These are phyloP conservation scores for Aspergillus spinulosporus DNA, from an alignment of 2,329 filamentous ascomycete genomes.

Conservation along the genomic window DNA sequence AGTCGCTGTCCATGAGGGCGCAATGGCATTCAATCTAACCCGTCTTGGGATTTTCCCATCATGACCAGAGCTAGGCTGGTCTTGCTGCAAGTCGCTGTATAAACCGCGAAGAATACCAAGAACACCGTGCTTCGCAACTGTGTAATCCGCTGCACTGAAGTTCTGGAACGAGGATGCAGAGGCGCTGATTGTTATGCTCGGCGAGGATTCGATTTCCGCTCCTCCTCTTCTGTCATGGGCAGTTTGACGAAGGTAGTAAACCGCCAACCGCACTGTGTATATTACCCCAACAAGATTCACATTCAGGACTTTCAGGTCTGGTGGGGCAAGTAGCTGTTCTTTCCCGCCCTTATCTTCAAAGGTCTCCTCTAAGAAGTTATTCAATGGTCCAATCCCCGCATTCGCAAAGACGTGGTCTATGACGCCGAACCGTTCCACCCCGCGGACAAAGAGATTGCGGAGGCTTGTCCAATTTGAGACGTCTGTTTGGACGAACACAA, in stretches of 20 bases:
- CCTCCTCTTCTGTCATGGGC: not conserved
- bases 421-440: slow-evolving; percentile 44
- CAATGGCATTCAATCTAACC: slow-evolving; percentile 57
- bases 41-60: not conserved
- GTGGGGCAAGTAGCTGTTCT: slow-evolving; percentile 50
- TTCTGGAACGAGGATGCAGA: slow-evolving; percentile 55
- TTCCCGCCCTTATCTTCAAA: slow-evolving; percentile 43
- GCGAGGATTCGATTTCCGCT: slow-evolving; percentile 38
- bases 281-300: slow-evolving; percentile 53
- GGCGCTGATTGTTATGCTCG: slow-evolving; percentile 57
- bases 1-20: slow-evolving; percentile 58
- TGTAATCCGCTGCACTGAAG: slow-evolving; percentile 54
- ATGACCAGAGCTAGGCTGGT: not conserved
- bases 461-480: slow-evolving; percentile 55
- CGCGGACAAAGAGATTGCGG: slow-evolving; percentile 52
- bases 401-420: slow-evolving; percentile 56
- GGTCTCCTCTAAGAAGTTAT: slow-evolving; percentile 50
- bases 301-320: slow-evolving; percentile 47
- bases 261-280: slow-evolving; percentile 52
- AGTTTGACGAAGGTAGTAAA: slow-evolving; percentile 46
- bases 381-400: slow-evolving; percentile 54
- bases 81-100: slow-evolving; percentile 35
- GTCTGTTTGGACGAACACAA: slow-evolving; percentile 50
- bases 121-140: slow-evolving; percentile 57
- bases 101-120: slow-evolving; percentile 56